A percentile compares a stretch with the other conserved stretches of the same genome.
Conservation (phyloP, 768 basidiomycete genomes). For the Podaxis mareebaensis region DNA sequence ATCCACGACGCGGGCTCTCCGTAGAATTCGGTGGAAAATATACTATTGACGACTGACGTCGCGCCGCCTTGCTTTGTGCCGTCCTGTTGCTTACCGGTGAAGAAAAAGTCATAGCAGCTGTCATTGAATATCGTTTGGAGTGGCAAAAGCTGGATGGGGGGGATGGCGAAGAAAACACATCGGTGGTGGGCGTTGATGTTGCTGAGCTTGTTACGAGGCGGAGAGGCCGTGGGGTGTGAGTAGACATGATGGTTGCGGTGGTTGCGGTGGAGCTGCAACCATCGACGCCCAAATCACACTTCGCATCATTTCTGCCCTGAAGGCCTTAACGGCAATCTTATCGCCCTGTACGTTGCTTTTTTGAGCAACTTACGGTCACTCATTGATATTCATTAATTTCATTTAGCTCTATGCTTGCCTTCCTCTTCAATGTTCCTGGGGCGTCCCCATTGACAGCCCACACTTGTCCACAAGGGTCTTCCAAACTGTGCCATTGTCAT, state of each 20-base stretch:
- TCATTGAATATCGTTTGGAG: conserved; percentile 7
- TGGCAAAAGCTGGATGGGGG: conserved; percentile 5
- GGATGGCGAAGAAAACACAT: conserved; percentile 3
- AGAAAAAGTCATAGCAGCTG: not conserved
- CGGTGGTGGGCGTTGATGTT: not conserved
- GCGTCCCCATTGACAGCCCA: not conserved
- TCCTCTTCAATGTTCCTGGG: too few species aligned
- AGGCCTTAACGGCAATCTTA: not conserved
- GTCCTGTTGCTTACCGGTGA: not conserved
- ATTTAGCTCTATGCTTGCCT: too few species aligned
- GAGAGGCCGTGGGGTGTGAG: conserved; percentile 14
- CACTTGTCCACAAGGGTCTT: conserved; percentile 4
- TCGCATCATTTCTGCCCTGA: not conserved
- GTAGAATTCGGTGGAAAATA: conserved; percentile 38
- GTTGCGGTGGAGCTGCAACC: not conserved
- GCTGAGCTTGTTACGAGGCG: conserved; percentile 1
- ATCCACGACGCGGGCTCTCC: conserved; percentile 14
- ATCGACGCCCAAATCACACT: not conserved
- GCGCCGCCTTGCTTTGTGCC: conserved; percentile 21
- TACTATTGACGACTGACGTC: conserved; percentile 57
- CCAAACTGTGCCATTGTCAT: conserved; percentile 27
- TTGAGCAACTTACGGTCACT: not conserved
- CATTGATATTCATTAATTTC: too few species aligned
- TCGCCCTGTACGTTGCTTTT: not conserved
- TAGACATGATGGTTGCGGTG: conserved; percentile 4